Conservation (phyloP, 1,284 basidiomycete species). For the Termitomyces sp. region DNA sequence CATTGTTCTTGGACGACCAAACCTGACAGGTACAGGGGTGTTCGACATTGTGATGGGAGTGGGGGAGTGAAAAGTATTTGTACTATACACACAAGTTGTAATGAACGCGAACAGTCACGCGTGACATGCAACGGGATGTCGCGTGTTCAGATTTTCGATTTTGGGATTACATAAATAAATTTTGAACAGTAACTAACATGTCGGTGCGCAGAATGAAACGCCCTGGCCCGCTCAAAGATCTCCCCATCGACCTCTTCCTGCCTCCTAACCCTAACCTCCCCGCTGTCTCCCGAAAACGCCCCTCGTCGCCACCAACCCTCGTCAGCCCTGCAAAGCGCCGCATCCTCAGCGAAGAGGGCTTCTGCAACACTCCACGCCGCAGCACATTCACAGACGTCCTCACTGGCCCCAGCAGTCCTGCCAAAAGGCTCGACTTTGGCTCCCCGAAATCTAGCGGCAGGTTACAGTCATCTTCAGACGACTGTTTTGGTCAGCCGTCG, state of each 20-base stretch:
- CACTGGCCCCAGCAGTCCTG: constrained; percentile 38
- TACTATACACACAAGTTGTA: constrained; percentile 12
- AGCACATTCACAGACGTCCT: constrained; percentile 30
- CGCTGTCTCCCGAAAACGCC: constrained; percentile 21
- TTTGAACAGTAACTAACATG: not conserved
- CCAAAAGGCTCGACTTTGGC: constrained; percentile 49
- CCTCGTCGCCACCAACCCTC: constrained; percentile 47
- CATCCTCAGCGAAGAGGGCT: constrained; percentile 54
- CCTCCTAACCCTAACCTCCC: constrained; percentile 26
- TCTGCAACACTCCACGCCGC: constrained; percentile 36
- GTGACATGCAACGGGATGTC: not conserved
- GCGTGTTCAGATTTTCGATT: not conserved
- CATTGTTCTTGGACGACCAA: constrained; percentile 87
- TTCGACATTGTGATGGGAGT: constrained; percentile 77
- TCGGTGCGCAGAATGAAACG: constrained; percentile 25
- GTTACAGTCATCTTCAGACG: constrained; percentile 15
- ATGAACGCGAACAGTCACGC: too few species aligned
- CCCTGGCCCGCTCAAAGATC: constrained; percentile 49
- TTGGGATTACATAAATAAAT: constrained; percentile 1
- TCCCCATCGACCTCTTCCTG: constrained; percentile 53
- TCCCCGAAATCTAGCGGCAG: constrained; percentile 25
- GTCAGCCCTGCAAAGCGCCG: constrained; percentile 67
- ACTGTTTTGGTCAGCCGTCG: constrained; percentile 20
- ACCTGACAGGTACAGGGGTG: constrained; percentile 79
- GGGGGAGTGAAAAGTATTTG: constrained; percentile 17